A percentile compares a stretch with the other conserved stretches of the same genome.
These are phyloP conservation scores for Diaporthe batatas DNA, from an alignment of 2,329 filamentous ascomycete genomes.

Conservation along the genomic window DNA sequence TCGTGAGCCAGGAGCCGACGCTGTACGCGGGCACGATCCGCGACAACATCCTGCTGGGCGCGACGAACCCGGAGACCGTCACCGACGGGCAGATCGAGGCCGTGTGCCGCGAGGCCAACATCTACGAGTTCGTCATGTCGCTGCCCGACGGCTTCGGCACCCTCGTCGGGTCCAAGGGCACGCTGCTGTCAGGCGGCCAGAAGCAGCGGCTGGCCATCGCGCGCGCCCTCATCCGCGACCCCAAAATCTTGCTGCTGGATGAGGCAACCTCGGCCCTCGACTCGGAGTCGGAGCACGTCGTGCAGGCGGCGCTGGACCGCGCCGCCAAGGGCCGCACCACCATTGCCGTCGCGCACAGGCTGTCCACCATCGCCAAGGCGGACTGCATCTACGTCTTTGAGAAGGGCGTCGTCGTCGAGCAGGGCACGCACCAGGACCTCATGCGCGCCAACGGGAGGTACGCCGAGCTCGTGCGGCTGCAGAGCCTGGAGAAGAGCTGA, in stretches of 20 bases:
- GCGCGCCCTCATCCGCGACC: slow-evolving; percentile 89
- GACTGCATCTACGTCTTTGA: slow-evolving; percentile 98
- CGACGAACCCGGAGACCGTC: slow-evolving; percentile 71
- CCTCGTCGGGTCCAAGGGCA: slow-evolving; percentile 87
- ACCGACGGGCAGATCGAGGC: slow-evolving; percentile 79
- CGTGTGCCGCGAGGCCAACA: slow-evolving; percentile 91
- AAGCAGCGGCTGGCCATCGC: slow-evolving; percentile 97
- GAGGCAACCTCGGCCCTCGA: slow-evolving; percentile 86
- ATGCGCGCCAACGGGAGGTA: slow-evolving; percentile 80
- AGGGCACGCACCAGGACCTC: slow-evolving; percentile 82
- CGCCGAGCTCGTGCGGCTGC: slow-evolving; percentile 82
- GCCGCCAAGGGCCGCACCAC: slow-evolving; percentile 89
- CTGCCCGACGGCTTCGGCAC: slow-evolving; percentile 89
- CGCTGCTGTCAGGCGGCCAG: slow-evolving; percentile 88
- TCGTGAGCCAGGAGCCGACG: slow-evolving; percentile 95
- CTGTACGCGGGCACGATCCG: slow-evolving; percentile 92
- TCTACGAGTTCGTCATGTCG: slow-evolving; percentile 91
- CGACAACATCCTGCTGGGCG: slow-evolving; percentile 90
- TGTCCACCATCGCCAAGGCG: slow-evolving; percentile 94
- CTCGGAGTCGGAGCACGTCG: slow-evolving; percentile 81
- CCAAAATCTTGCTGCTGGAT: slow-evolving; percentile 86
- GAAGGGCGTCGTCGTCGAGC: slow-evolving; percentile 86
- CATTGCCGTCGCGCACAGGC: slow-evolving; percentile 91
- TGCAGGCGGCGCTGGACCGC: slow-evolving; percentile 84
- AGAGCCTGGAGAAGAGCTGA: slow-evolving; percentile 75